phyloP scores from a whole-genome alignment of 495 filamentous ascomycete genomes.

The Aspergillus ostianus region DNA sequence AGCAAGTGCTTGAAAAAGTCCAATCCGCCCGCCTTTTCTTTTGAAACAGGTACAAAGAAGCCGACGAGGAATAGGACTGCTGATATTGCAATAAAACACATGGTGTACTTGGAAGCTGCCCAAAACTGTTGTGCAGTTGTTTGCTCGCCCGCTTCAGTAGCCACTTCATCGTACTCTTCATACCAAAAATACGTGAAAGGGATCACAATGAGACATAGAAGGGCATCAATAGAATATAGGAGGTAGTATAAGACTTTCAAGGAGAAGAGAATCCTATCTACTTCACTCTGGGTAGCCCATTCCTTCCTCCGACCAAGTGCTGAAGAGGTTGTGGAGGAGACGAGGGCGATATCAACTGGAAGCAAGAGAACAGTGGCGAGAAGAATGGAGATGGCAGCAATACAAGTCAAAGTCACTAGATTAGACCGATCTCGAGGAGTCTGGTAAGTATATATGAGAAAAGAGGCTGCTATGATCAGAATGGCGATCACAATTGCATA shows the following conservation, averaged over 20 bases:
- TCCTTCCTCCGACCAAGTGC: constrained; percentile 81
- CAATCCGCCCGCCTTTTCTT: constrained; percentile 63
- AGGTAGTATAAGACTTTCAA: constrained; percentile 89
- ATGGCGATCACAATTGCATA: constrained; percentile 77
- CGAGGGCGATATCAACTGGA: constrained; percentile 91
- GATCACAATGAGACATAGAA: constrained; percentile 85
- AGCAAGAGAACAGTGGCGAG: constrained; percentile 90
- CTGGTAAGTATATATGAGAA: constrained; percentile 87
- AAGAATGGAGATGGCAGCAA: constrained; percentile 79
- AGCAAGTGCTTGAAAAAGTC: constrained; percentile 90
- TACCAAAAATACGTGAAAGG: constrained; percentile 99
- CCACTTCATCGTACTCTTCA: constrained; percentile 91
- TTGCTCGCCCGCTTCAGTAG: constrained; percentile 72
- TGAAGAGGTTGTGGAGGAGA: constrained; percentile 80
- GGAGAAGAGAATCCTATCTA: constrained; percentile 72
- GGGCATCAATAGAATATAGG: constrained; percentile 86
- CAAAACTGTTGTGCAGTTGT: constrained; percentile 66
- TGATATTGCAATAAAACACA: constrained; percentile 75
- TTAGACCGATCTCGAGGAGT: constrained; percentile 79
- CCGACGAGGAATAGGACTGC: constrained; percentile 86
- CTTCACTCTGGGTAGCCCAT: constrained; percentile 80
- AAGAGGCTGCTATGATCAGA: constrained; percentile 65
- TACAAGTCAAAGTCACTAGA: constrained; percentile 75
- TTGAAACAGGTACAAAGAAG: constrained; percentile 83
- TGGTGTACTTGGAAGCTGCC: constrained; percentile 86